Base-by-base conservation (phyloP, 306 rosid species). In the Quercus mongolica region DNA sequence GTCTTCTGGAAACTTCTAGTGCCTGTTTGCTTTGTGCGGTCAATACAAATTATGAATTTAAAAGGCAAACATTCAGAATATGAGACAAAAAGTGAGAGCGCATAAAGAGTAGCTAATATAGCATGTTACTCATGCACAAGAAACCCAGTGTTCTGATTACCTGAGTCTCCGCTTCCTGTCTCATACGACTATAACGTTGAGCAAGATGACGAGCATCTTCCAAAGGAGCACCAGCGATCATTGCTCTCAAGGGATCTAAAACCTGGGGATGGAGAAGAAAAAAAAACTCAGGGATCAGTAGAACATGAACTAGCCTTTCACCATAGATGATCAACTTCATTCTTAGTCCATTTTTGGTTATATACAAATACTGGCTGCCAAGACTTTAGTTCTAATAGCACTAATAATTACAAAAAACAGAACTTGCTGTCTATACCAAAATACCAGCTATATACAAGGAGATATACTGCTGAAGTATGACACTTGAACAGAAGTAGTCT, bases 191-290 rank as follows among this genome's bases (percentile, higher is more conserved):
- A 84, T 95, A 95, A 80, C 98, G 91, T 72, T 95, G 98, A 77
- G 90, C 99, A 79, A 95, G 98, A 87, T 95, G 97, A 67, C 99
- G 98, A 76, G 99, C 98, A 89, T 95, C 99, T 94, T 93, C 99
- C 85, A 95, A 81, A 80, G 99, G 99, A 72, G 91, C 81, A 76
- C 99, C 91, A 23, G 41, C 80, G 52, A 90, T 76, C 97, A 95
- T 95, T 84, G 97, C 97, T 84, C 96, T 91, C 83, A 95, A 84
- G 69, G 99, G 99, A 86, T 95, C 99, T 81, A 95, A 89, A 83
- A 95, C 83, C 99, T 95, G 84, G 52, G 86, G 81, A 49, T 11
- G 54, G 54, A 13, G 15, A 12, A 49, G 54, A 11, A 46, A 49
- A 8, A 73, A 41, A 80, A 82, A 82, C 74, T 33, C 14, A n/a